A percentile compares a stretch with the other conserved stretches of the same genome.
These are phyloP conservation scores for Capillidium rhysosporum DNA, from an alignment of 371 early-diverging fungal genomes.

Conservation along the genomic window DNA sequence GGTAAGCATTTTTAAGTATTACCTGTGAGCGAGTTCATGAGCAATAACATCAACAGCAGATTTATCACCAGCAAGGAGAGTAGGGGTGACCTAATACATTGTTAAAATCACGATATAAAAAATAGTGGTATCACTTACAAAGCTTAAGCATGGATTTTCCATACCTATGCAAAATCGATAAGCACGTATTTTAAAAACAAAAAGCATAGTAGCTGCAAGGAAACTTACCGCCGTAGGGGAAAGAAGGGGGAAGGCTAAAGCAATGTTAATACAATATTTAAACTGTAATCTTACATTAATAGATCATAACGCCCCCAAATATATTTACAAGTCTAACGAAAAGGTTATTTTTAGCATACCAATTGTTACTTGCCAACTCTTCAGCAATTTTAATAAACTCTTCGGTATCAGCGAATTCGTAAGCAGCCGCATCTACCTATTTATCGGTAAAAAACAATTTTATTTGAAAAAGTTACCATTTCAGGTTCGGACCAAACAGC, in stretches of 20 bases:
- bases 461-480: constrained; percentile 14
- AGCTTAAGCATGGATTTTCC: constrained; percentile 93
- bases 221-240: constrained; percentile 59
- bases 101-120: no score
- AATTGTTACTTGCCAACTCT: constrained; percentile 34
- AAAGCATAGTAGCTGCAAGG: background rate
- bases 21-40: constrained; percentile 86
- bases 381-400: constrained; percentile 69
- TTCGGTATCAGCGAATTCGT: constrained; percentile 91
- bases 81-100: constrained; percentile 31
- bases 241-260: constrained; percentile 30
- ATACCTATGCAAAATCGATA: constrained; percentile 25
- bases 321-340: constrained; percentile 30
- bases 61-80: constrained; percentile 82
- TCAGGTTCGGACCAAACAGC: constrained; percentile 94
- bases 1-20: background rate
- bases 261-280: constrained; percentile 8
- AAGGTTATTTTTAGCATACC: background rate
- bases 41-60: constrained; percentile 92
- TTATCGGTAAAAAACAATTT: background rate
- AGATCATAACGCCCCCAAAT: constrained; percentile 94
- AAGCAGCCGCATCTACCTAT: constrained; percentile 43
- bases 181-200: background rate
- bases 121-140: constrained; percentile 16
- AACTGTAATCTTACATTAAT: constrained; percentile 34